A percentile compares a stretch with the other conserved stretches of the same genome.
Conservation (phyloP, 2,329 filamentous ascomycete species). For the Nemania diffusa region DNA sequence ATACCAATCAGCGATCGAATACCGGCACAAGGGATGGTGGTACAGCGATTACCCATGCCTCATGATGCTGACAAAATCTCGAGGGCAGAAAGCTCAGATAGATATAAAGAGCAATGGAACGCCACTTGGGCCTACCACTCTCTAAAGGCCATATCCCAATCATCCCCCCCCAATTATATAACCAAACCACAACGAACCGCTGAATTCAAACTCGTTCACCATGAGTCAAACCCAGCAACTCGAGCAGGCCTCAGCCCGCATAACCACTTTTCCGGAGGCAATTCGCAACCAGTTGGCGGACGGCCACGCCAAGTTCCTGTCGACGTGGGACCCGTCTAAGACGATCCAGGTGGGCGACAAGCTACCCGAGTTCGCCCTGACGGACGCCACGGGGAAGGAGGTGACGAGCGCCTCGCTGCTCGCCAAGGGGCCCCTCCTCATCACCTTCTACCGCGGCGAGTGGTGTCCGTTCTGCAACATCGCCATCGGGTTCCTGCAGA, state of each 20-base stretch:
- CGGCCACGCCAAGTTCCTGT: constrained; percentile 31
- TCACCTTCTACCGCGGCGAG: constrained; percentile 59
- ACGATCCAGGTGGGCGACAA: constrained; percentile 50
- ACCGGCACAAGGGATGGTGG: neutral
- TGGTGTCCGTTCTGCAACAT: constrained; percentile 61
- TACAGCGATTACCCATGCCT: neutral
- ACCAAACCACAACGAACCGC: neutral
- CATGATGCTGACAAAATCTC: neutral
- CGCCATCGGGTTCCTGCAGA: constrained; percentile 51
- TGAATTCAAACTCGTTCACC: constrained; percentile 1
- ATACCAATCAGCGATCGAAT: neutral
- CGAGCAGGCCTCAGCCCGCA: constrained; percentile 18
- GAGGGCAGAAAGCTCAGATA: neutral
- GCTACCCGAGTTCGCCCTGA: constrained; percentile 51
- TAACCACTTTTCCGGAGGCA: constrained; percentile 20
- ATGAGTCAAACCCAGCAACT: constrained; percentile 37
- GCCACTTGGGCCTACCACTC: neutral
- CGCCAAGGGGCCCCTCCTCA: constrained; percentile 50
- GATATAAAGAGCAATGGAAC: neutral
- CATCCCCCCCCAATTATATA: neutral
- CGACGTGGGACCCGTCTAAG: constrained; percentile 41
- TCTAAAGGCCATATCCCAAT: neutral
- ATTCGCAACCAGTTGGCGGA: constrained; percentile 23
- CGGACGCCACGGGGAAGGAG: constrained; percentile 49
- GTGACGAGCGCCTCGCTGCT: constrained; percentile 46